Base-by-base conservation (phyloP, 2,329 filamentous ascomycete species). In the Colletotrichum sp. region DNA sequence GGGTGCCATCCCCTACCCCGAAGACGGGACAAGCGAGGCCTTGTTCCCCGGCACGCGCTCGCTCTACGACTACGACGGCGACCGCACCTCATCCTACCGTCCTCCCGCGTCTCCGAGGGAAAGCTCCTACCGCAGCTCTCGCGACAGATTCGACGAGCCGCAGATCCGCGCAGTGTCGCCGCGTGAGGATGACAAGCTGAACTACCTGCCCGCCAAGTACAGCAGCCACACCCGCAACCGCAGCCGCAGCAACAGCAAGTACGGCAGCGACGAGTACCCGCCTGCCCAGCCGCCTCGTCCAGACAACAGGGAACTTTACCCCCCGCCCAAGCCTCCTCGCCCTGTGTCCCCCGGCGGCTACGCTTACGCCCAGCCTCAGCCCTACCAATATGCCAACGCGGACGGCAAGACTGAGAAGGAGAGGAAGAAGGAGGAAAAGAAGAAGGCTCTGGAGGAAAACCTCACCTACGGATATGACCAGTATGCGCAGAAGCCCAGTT, bases 181-280 rank as follows among this genome's bases (percentile, higher is more conserved):
- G 15, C 76, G 76, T 59, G 82, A 82, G 22, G 83, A 86, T 12
- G 83, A 86, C 67, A 85, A 82, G 78, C 80, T 89, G 63, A 85
- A 86, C 72, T 88, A 85, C 78, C 81, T 90, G 48, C 88, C 88
- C 2, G 84, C 86, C 76, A 90, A 89, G 79, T 90, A 90, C 77
- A 85, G 84, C 79, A 83, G 55, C 16, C 72, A 71, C n/a, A 52
- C 36, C 26, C 62, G 62, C 32, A 65, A 22, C 48, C 84, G 68
- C 81, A 83, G 72, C 83, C 84, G 52, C 59, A 81, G 55, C 69
- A 76, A 62, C 76, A 77, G 75, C 76, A 72, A 69, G 72, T 32
- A 30, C 32, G 78, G 66, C 30, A 75, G 76, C 62, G 67, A 72
- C 72, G 76, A 77, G 18, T 65, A 81, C 81, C 71, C 80, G 79